Conservation (phyloP, 202 grass and related monocot species). For the Saccharum hybrid region DNA sequence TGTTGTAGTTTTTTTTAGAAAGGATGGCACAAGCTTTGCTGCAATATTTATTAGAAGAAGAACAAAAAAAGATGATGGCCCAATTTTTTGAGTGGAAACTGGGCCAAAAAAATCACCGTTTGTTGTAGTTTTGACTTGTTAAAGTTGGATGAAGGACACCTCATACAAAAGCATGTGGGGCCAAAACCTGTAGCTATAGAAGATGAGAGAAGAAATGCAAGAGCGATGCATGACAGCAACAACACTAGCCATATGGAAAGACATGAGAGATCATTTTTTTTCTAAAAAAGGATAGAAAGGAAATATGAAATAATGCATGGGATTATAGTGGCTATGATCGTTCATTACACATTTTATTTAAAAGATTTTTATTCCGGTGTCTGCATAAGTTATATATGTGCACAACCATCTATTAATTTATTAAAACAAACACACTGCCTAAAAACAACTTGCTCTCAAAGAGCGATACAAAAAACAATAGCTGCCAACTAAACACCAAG, state of each 20-base stretch:
- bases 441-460: not conserved
- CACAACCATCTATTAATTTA: too few relatives aligned
- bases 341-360: not conserved
- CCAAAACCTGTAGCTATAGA: conserved; percentile 5
- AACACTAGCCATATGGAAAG: not conserved
- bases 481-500: too few relatives aligned
- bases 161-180: not conserved
- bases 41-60: too few relatives aligned
- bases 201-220: not conserved
- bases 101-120: too few relatives aligned
- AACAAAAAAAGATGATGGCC: too few relatives aligned
- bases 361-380: not conserved
- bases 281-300: not conserved
- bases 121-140: not conserved
- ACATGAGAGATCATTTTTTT: not conserved
- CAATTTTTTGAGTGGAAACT: too few relatives aligned
- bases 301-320: not conserved
- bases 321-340: not conserved
- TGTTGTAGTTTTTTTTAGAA: not conserved
- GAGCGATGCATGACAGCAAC: not conserved
- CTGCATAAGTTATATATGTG: too few relatives aligned
- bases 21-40: too few relatives aligned
- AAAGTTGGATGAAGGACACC: not conserved
- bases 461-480: too few relatives aligned
- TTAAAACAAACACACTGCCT: too few relatives aligned